phyloP scores from a whole-genome alignment of 352 stramenopile species.

The Nothophytophthora sp. region DNA sequence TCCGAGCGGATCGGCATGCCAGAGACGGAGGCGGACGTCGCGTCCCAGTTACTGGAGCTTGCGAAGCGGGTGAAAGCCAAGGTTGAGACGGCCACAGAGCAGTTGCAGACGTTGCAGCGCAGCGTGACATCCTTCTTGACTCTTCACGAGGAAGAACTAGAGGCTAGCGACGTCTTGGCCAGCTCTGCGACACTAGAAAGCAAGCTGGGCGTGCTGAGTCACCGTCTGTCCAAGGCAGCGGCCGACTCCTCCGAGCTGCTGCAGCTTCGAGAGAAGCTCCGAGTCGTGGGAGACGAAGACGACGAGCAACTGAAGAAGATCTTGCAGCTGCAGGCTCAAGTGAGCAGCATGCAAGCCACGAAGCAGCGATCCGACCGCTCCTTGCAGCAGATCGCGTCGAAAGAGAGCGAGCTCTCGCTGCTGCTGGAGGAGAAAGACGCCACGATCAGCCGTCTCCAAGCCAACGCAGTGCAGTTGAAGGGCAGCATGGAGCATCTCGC shows the following conservation, averaged over 20 bases:
- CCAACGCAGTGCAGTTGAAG: slow-evolving; percentile 23
- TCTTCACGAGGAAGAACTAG: slow-evolving; percentile 15
- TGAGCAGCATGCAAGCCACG: slow-evolving; percentile 25
- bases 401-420: slow-evolving; percentile 31
- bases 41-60: slow-evolving; percentile 21
- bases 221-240: slow-evolving; percentile 3
- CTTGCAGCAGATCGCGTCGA: slow-evolving; percentile 22
- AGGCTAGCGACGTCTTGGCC: not conserved
- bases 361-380: slow-evolving; percentile 14
- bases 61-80: slow-evolving; percentile 3
- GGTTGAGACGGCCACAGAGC: slow-evolving; percentile 4
- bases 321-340: slow-evolving; percentile 29
- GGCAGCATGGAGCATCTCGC: slow-evolving; percentile 44
- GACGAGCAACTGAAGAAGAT: slow-evolving; percentile 32
- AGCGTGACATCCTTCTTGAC: slow-evolving; percentile 27
- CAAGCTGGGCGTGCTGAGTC: slow-evolving; percentile 14
- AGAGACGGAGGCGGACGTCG: slow-evolving; percentile 10
- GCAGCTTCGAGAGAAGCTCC: slow-evolving; percentile 11
- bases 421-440: slow-evolving; percentile 26
- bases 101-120: slow-evolving; percentile 10
- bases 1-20: slow-evolving; percentile 6
- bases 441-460: slow-evolving; percentile 27
- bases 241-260: slow-evolving; percentile 1
- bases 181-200: not conserved
- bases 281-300: slow-evolving; percentile 14